Conservation (phyloP, 176 grass and related monocot genomes). For the Pontederia crassipes region DNA sequence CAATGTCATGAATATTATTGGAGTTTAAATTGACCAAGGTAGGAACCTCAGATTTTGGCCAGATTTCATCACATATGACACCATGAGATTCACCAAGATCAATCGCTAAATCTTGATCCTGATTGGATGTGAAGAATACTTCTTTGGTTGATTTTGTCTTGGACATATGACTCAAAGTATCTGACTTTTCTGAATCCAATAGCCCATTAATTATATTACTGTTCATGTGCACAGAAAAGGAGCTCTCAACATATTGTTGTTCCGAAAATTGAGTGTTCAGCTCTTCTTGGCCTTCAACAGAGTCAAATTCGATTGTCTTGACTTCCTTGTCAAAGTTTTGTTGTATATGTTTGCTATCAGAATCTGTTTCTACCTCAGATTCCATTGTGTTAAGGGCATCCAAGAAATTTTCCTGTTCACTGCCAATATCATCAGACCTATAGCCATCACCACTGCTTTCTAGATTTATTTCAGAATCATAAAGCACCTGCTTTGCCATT, state of each 20-base stretch:
- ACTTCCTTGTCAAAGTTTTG: constrained; percentile 21
- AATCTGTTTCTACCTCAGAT: constrained; percentile 32
- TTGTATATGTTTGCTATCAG: constrained; percentile 30
- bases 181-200: constrained; percentile 17
- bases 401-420: constrained; percentile 68
- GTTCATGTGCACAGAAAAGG: constrained; percentile 7
- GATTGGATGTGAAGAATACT: constrained; percentile 21
- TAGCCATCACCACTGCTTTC: constrained; percentile 15
- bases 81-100: constrained; percentile 2
- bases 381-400: constrained; percentile 54
- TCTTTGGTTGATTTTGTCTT: constrained; percentile 17
- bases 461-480: constrained; percentile 2
- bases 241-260: constrained; percentile 20
- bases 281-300: constrained; percentile 25
- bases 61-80: constrained; percentile 33
- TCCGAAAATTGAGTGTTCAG: constrained; percentile 17
- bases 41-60: constrained; percentile 47
- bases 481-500: neutral
- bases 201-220: constrained; percentile 24
- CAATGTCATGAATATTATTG: constrained; percentile 13
- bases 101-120: constrained; percentile 19
- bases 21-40: constrained; percentile 48
- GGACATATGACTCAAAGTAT: constrained; percentile 21
- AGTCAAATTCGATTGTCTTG: constrained; percentile 16
- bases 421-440: constrained; percentile 44